Evolutionary conservation across 108 stramenopile genomes (phyloP).

Genomic region (Nitzschia inconspicua): DNA sequence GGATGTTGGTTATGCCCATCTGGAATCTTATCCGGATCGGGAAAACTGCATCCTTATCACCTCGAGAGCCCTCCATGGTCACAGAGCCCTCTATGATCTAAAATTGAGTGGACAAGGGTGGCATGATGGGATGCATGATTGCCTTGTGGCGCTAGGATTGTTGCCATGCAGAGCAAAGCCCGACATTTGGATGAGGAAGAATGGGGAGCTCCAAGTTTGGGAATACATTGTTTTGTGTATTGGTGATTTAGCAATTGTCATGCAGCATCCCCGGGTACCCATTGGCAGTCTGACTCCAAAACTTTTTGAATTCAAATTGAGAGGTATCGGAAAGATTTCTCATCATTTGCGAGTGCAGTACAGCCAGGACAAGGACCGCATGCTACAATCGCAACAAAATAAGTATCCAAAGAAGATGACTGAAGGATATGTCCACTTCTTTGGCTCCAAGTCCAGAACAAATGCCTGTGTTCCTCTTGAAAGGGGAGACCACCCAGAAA

Average conservation of each 20-base stretch:
- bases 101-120: background rate
- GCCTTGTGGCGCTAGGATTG: slow-evolving; percentile 18
- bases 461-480: slow-evolving; percentile 6
- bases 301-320: slow-evolving; percentile 22
- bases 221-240: slow-evolving; percentile 36
- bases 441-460: slow-evolving; percentile 18
- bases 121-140: slow-evolving; percentile 12
- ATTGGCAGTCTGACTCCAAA: background rate
- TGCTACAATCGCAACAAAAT: background rate
- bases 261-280: slow-evolving; percentile 16
- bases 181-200: slow-evolving; percentile 48
- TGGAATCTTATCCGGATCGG: slow-evolving; percentile 12
- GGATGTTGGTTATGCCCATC: too few relatives aligned
- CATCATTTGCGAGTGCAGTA: slow-evolving; percentile 7
- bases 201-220: slow-evolving; percentile 22
- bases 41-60: slow-evolving; percentile 26
- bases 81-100: slow-evolving; percentile 38
- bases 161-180: slow-evolving; percentile 26
- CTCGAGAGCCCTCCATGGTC: too few relatives aligned
- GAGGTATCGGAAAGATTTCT: slow-evolving; percentile 6
- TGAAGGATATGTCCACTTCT: slow-evolving; percentile 12
- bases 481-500: slow-evolving; percentile 10
- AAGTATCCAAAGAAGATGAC: slow-evolving; percentile 27
- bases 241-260: too few relatives aligned
- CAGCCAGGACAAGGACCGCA: slow-evolving; percentile 9